phyloP scores from a whole-genome alignment of 1,284 basidiomycete genomes.

The Lentinula novae-zelandiae region DNA sequence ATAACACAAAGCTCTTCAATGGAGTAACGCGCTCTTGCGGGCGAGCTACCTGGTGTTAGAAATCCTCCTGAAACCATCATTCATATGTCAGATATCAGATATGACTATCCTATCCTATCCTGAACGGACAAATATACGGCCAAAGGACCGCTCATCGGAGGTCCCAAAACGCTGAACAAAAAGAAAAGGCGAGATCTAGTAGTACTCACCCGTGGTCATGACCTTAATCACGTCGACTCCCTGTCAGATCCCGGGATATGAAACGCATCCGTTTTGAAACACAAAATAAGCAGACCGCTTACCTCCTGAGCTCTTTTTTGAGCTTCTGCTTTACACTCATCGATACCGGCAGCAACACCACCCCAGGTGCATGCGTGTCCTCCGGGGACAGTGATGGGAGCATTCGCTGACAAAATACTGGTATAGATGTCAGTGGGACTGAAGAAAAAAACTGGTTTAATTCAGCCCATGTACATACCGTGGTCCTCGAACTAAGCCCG shows the following conservation, averaged over 20 bases:
- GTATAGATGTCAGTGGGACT: not conserved
- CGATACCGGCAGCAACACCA: slow-evolving; percentile 12
- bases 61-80: slow-evolving; percentile 7
- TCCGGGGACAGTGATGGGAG: slow-evolving; percentile 14
- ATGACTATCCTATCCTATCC: too few relatives aligned
- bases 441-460: not conserved
- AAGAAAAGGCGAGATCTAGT: not conserved
- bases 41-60: slow-evolving; percentile 14
- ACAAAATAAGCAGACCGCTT: not conserved
- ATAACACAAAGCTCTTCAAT: slow-evolving; percentile 14
- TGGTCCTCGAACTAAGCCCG: slow-evolving; percentile 10
- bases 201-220: slow-evolving; percentile 12
- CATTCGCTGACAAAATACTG: slow-evolving; percentile 13
- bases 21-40: slow-evolving; percentile 13
- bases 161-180: not conserved
- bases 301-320: slow-evolving; percentile 14
- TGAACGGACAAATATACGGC: not conserved
- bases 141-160: too few relatives aligned
- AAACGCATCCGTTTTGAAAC: not conserved
- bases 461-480: slow-evolving; percentile 8
- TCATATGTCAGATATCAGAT: not conserved
- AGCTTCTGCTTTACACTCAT: slow-evolving; percentile 10
- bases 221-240: slow-evolving; percentile 16
- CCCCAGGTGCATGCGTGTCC: slow-evolving; percentile 15
- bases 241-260: not conserved